Base-by-base conservation (phyloP, 2,329 filamentous ascomycete species). In the Microsporum canis region DNA sequence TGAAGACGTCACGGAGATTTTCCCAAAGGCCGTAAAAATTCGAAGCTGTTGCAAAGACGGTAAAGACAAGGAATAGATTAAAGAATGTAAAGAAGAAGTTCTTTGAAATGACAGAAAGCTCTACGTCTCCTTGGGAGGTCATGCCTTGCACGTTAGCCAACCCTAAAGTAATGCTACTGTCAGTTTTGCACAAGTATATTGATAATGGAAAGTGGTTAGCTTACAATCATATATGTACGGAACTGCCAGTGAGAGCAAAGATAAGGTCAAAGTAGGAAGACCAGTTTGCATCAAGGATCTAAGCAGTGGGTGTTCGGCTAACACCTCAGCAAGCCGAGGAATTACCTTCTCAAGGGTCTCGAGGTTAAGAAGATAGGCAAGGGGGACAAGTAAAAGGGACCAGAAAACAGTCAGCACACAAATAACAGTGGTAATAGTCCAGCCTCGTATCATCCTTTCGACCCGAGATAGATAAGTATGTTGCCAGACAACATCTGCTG, bases 21-120 rank as follows among this genome's bases (percentile, higher is more conserved):
- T 82, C 75, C 69, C 81, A 80, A 59, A 88, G 82, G 38, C 80
- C 79, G 74, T 85, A 85, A 69, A 96, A 88, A 60, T 86, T 84
- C 43, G 87, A 84, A 1, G 84, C 89, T 3, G 91, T 90, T 60
- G 88, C 88, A 53, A 95, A 88, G 31, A 94, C 82, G 0, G 92
- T 95, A 72, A 97, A 96, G 51, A 97, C 84, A 58, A 97, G 83
- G 75, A 99, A 99, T 61, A 97, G 89, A 75, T 99, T 99, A 83
- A 99, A 97, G 75, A 99, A 99, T 7, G 88, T 91, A 72, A 99
- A 99, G 80, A 97, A 96, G 77, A 97, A 99, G 74, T 97, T 99
- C 77, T 99, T 99, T 60, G 90, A 96, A 66, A 99, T 92, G 51
- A 95, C 81, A 0, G 94, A 97, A 5, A 99, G 80, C 73, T 97